Evolutionary conservation across 106 monocot species (phyloP), one percentile per base, ranked within the genome.

Genomic region (Chionographis japonica): DNA sequence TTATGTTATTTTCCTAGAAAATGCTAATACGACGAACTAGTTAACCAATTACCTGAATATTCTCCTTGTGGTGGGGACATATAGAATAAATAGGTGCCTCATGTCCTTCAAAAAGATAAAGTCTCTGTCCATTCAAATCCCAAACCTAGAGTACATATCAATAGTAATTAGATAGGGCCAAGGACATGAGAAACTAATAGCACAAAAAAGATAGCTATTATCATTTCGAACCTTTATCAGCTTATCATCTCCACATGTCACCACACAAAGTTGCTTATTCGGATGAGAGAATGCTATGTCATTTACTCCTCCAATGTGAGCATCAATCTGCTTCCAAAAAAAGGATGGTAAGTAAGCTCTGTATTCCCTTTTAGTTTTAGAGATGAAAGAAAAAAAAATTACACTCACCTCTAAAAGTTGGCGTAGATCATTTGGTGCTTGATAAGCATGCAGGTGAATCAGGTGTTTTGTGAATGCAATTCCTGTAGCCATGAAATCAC

Each of bases 191-290:
- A 39, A 37, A 68, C 16, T 56, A 58, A 54, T 7, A 60, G 58
- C 8, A 62, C 3, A 60, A 63, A 39, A 37, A 40, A 46, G 2
- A 40, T 50, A 57, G 11, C 4, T 16, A 2, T 51, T 58, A 2
- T 12, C 16, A 7, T 42, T 40, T 38, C 52, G 72, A n/a, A 75
- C 89, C 80, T 85, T 90, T 68, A 85, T 85, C n/a, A 80, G 67
- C 61, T 85, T 90, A 74, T 90, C 89, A 77, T 90, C 85, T 72
- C 89, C 89, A 77, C 89, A 90, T 54, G 85, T 85, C 0, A 85
- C 82, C 5, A 90, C 77, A 72, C 80, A 90, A 19, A 72, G 20
- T 63, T 83, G 74, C 27, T 83, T 86, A 35, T 76, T 86, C 50
- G 83, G 83, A 67, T 73, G 80, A 60, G 83, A 76, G 62, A 83